Evolutionary conservation across 352 stramenopile genomes (phyloP).

Genomic region (Peronospora belbahrii): DNA sequence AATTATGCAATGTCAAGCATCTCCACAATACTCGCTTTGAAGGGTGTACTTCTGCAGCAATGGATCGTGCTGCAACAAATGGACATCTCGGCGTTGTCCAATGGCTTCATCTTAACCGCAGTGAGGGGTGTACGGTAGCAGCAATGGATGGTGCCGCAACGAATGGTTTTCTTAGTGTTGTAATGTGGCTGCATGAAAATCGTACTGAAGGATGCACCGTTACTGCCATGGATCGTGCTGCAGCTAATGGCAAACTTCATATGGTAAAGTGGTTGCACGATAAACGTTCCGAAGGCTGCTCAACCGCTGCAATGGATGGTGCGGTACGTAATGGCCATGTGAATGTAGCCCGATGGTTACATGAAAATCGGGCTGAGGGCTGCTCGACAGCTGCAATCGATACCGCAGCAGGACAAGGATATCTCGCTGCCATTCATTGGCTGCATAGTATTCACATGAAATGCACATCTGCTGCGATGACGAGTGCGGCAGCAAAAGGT

Average conservation of each 20-base stretch:
- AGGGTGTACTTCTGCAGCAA: conserved; percentile 10
- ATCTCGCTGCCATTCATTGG: conserved; percentile 10
- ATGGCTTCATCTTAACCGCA: conserved; percentile 8
- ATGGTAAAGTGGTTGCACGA: conserved; percentile 13
- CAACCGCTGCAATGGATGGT: conserved; percentile 11
- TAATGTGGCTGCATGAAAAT: conserved; percentile 11
- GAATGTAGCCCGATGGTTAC: conserved; percentile 2
- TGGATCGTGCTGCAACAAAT: conserved; percentile 4
- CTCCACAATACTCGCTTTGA: conserved; percentile 8
- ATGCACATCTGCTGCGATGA: conserved; percentile 11
- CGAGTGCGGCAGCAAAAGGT: conserved; percentile 11
- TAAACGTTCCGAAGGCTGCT: conserved; percentile 12
- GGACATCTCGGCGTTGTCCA: not conserved
- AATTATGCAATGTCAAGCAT: not conserved
- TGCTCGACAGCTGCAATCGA: conserved; percentile 19
- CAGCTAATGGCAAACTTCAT: not conserved
- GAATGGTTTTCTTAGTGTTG: not conserved
- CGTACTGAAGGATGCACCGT: conserved; percentile 9
- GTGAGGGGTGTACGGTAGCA: conserved; percentile 6
- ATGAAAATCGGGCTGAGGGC: conserved; percentile 11
- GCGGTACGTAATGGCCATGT: conserved; percentile 6
- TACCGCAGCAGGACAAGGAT: not conserved
- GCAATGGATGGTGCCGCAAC: conserved; percentile 13
- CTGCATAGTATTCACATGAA: conserved; percentile 7
- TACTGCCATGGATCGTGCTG: conserved; percentile 15